Evolutionary conservation across 208 protist genomes (phyloP).

Genomic region (Trichomonas tenax): DNA sequence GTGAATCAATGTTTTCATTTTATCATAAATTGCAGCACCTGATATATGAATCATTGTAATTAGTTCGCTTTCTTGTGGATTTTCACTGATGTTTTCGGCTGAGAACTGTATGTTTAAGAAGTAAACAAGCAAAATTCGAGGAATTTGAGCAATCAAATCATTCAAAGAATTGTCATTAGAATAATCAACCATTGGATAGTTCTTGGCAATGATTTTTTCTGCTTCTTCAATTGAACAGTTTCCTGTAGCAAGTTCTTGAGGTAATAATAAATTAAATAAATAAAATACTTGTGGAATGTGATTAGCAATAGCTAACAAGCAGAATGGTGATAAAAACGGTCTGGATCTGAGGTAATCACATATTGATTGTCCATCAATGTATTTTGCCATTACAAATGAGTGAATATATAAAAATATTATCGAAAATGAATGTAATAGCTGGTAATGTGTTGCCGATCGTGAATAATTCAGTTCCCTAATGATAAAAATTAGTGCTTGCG

Average conservation of each 20-base stretch:
- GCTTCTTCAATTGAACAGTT: neutral
- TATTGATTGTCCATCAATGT: neutral
- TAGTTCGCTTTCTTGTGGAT: neutral
- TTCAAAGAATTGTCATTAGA: neutral
- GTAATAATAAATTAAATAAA: neutral
- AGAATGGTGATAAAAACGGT: slow-evolving; percentile 16
- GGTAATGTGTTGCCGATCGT: neutral
- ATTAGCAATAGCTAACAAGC: neutral
- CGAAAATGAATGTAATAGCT: neutral
- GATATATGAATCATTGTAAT: neutral
- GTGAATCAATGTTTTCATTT: neutral
- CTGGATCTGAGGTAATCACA: neutral
- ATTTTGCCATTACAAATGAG: neutral
- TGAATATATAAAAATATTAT: slow-evolving; percentile 14
- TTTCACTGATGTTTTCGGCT: neutral
- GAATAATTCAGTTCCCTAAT: neutral
- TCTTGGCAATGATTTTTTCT: neutral
- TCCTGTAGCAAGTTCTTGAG: neutral
- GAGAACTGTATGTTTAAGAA: neutral
- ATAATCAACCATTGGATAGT: neutral
- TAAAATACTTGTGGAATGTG: neutral
- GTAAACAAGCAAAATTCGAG: neutral
- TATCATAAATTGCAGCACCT: neutral
- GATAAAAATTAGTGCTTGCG: neutral
- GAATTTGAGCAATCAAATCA: neutral